Base-by-base conservation (phyloP, 495 filamentous ascomycete species). In the Tuber melanosporum region DNA sequence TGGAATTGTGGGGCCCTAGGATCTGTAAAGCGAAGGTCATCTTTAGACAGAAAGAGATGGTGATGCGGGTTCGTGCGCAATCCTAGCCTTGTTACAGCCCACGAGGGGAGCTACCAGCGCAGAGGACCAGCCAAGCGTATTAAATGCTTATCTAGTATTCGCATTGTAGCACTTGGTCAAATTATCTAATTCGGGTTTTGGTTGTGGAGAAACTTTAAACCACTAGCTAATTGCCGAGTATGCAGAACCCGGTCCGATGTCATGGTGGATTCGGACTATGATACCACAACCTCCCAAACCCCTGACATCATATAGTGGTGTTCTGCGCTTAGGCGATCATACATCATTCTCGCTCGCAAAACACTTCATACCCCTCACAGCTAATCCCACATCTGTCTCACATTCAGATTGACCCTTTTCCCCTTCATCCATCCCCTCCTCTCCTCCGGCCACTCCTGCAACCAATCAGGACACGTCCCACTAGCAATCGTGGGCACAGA, bases 401-500 rank as follows among this genome's bases (percentile, higher is more conserved):
- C 91, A 84, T 97, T 98, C 74, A 98, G 79, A 85, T 97, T 97
- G 74, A 98, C 89, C 80, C 95, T 87, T 85, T 97, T 97, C 22
- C 89, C 87, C 46, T 85, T 85, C 91, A 97, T 93, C 94, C 94
- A 98, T 6, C 90, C 91, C 82, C 87, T 91, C 71, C 84, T 49
- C 77, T 74, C 70, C 2, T 87, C 90, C 32, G 94, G 95, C 94
- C 94, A 98, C 70, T 91, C 85, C 75, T 87, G 86, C 73, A 98
- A 83, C 85, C 89, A 92, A 3, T 84, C 85, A 0, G 94, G 95
- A 85, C 93, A 97, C 1, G 91, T 97, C 26, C 86, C 88, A 41
- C 89, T 87, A 39, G 97, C 71, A 42, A 80, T 90, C 80, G 92
- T 92, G 7, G 95, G 94, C 19, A 98, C 94, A 6, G 92, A 93